Evolutionary conservation across 2,329 filamentous ascomycete species (phyloP), one percentile per base, ranked within the genome.

Genomic region (Coccinonectria pachysandricola): DNA sequence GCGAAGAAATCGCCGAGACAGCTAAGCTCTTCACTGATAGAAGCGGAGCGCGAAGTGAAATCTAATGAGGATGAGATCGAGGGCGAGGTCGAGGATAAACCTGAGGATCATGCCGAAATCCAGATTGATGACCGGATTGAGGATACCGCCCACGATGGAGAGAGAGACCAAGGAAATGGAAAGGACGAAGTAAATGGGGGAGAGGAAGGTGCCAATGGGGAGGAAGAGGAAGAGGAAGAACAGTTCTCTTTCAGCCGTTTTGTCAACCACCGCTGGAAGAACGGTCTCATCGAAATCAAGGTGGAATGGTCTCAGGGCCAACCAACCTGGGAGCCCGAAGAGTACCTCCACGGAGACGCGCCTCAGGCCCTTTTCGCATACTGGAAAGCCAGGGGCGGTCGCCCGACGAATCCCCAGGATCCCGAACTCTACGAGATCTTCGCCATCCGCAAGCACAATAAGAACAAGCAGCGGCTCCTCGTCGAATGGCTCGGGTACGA

Each of bases 401-500:
- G 54, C 0, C 54, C 54, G 8, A 25, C 28, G 1, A 55, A 56
- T 26, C 51, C 52, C 1, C 6, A 26, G 7, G 38, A 53, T 18
- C 34, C 48, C 3, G 45, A 47, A 1, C 14, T 56, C 1, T 57
- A 43, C 31, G 46, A 49, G 16, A 48, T 56, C 4, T 49, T 49
- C 24, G 48, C 49, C 4, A 46, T 58, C 18, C 46, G 43, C 14
- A 46, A 46, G 16, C 54, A 56, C 28, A 45, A 39, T 8, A 38
- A 35, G 10, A 37, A 46, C 5, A 43, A 40, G 26, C 42, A 42
- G 20, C 38, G 39, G 12, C 33, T 56, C 15, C 32, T 45, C 7
- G 52, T 58, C 2, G 54, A 57, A 32, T 58, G 54, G 54, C 30
- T 55, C 4, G 54, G 54, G 8, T 57, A 47, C 20, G 40, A 40